phyloP scores from a whole-genome alignment of 1,284 basidiomycete species.

The Ceratobasidium theobromae region DNA sequence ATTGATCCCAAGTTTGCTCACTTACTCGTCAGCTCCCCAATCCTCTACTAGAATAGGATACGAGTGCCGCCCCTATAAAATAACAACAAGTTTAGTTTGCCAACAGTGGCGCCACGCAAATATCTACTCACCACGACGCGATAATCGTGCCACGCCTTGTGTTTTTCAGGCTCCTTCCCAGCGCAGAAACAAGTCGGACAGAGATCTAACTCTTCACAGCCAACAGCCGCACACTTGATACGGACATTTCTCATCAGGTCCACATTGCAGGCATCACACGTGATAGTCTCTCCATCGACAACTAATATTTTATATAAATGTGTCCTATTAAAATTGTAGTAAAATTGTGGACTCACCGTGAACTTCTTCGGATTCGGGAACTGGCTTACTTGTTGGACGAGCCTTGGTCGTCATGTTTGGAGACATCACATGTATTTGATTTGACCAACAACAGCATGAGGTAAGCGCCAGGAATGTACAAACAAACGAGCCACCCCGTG shows the following conservation, averaged over 20 bases:
- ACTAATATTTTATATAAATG: neutral
- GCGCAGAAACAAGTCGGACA: slow-evolving; percentile 90
- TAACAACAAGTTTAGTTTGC: slow-evolving; percentile 13
- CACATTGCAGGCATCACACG: slow-evolving; percentile 17
- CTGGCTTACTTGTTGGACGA: neutral
- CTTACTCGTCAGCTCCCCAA: slow-evolving; percentile 97
- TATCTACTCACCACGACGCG: slow-evolving; percentile 76
- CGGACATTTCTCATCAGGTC: slow-evolving; percentile 49
- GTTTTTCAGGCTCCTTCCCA: slow-evolving; percentile 85
- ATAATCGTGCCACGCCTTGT: slow-evolving; percentile 89
- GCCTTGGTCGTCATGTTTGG: slow-evolving; percentile 22
- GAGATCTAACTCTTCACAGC: slow-evolving; percentile 83
- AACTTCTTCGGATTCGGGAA: slow-evolving; percentile 6
- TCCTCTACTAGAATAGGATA: slow-evolving; percentile 94
- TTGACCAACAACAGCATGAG: neutral
- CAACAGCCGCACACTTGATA: slow-evolving; percentile 85
- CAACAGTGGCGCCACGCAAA: slow-evolving; percentile 17
- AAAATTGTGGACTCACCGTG: neutral
- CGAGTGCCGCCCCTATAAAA: slow-evolving; percentile 84
- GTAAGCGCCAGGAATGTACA: neutral
- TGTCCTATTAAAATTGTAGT: neutral
- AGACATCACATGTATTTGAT: neutral
- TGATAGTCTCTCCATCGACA: neutral
- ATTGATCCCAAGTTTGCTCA: no score
- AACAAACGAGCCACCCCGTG: slow-evolving; percentile 1